Percentiles rank a stretch among this genome's conserved stretches.
phyloP scores from a whole-genome alignment of 371 early-diverging fungal species.

The Mucor racemosus region DNA sequence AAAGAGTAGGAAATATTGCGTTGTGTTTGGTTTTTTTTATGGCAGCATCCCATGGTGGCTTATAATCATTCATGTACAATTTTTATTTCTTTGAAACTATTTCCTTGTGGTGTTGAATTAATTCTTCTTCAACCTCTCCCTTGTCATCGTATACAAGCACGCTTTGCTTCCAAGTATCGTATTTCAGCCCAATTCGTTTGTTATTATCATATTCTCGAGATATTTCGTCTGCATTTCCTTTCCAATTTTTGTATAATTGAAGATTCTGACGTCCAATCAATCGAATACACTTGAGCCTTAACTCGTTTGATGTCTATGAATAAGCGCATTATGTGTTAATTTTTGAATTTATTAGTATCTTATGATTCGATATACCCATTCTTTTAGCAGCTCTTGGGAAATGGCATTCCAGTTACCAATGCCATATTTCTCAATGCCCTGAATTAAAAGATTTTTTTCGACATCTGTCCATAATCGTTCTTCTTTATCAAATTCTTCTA shows the following conservation, averaged over 20 bases:
- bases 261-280: slow-evolving; percentile 89
- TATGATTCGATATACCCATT: slow-evolving; percentile 69
- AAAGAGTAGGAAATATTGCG: not conserved
- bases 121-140: slow-evolving; percentile 65
- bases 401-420: slow-evolving; percentile 90
- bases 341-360: not conserved
- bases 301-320: slow-evolving; percentile 75
- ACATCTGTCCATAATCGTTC: slow-evolving; percentile 85
- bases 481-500: slow-evolving; percentile 52
- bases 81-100: slow-evolving; percentile 1
- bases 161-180: slow-evolving; percentile 82
- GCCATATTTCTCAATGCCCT: slow-evolving; percentile 85
- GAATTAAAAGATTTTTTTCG: slow-evolving; percentile 73
- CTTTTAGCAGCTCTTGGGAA: slow-evolving; percentile 77
- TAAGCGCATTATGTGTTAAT: not conserved
- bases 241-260: slow-evolving; percentile 87
- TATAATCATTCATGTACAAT: too few relatives aligned
- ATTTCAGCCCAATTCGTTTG: slow-evolving; percentile 78
- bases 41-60: too few relatives aligned
- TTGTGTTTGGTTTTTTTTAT: too few relatives aligned
- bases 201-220: slow-evolving; percentile 77
- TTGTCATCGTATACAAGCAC: slow-evolving; percentile 87
- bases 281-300: slow-evolving; percentile 84
- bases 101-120: slow-evolving; percentile 28
- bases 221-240: slow-evolving; percentile 75